These are phyloP conservation scores for Penicillium sp. DNA, from an alignment of 2,329 filamentous ascomycete genomes.

Conservation along the genomic window DNA sequence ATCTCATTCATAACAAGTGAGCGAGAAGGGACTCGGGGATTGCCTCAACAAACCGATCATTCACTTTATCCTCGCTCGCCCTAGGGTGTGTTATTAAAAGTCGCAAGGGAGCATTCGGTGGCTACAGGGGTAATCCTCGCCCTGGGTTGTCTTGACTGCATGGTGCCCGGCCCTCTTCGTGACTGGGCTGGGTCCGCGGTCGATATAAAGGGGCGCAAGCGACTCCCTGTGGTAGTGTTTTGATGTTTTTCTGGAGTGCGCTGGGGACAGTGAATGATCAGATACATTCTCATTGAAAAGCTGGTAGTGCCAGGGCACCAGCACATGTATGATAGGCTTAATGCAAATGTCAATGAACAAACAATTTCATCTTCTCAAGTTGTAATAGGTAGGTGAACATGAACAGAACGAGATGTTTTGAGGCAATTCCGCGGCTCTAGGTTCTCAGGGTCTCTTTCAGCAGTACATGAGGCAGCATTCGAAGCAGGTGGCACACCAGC, in stretches of 20 bases:
- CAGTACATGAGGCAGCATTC: too few relatives aligned
- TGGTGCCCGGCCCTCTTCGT: neutral
- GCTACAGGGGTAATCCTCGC: neutral
- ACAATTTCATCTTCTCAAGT: neutral
- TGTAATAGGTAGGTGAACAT: neutral
- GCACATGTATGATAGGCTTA: constrained; percentile 6
- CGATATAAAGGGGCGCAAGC: neutral
- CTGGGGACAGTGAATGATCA: neutral
- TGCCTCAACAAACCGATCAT: constrained; percentile 1
- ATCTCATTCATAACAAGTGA: constrained; percentile 1
- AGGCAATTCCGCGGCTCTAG: too few relatives aligned
- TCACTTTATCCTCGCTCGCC: neutral
- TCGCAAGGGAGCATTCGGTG: neutral
- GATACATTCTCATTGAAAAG: constrained; percentile 2
- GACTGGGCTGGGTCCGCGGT: neutral
- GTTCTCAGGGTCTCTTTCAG: too few relatives aligned
- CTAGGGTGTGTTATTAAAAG: neutral
- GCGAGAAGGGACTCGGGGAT: neutral
- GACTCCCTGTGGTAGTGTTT: neutral
- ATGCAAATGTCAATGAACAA: neutral
- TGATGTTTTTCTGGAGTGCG: constrained; percentile 3
- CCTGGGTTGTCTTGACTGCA: neutral
- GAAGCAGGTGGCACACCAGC: too few relatives aligned
- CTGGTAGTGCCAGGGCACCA: constrained; percentile 2
- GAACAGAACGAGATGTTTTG: neutral